Conservation (phyloP, 805 yeast species). For the Metschnikowia picachoensis region DNA sequence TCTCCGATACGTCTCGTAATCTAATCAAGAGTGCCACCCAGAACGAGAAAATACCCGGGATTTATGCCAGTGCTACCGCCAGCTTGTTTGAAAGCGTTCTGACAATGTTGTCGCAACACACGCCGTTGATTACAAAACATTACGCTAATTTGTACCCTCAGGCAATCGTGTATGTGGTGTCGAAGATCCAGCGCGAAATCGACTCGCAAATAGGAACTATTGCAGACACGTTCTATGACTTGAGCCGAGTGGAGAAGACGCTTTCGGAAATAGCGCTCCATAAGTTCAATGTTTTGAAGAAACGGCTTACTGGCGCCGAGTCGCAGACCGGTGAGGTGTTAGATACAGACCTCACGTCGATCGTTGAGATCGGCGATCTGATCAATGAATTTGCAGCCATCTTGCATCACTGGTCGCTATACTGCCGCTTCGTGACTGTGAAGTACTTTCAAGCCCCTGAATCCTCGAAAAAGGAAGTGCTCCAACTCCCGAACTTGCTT, state of each 20-base stretch:
- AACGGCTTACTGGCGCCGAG: slow-evolving; percentile 6
- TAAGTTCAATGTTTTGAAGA: slow-evolving; percentile 27
- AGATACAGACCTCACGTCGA: slow-evolving; percentile 41
- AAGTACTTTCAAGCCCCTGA: slow-evolving; percentile 47
- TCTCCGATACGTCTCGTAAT: slow-evolving; percentile 71
- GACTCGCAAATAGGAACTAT: slow-evolving; percentile 92
- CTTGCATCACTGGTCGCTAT: slow-evolving; percentile 81
- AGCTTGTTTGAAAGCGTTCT: slow-evolving; percentile 82
- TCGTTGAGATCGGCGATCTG: slow-evolving; percentile 64
- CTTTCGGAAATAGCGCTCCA: slow-evolving; percentile 55
- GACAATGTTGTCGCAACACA: slow-evolving; percentile 79
- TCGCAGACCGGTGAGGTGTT: slow-evolving; percentile 18
- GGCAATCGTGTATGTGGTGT: slow-evolving; percentile 64
- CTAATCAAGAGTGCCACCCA: slow-evolving; percentile 45
- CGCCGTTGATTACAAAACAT: slow-evolving; percentile 67
- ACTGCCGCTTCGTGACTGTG: slow-evolving; percentile 65
- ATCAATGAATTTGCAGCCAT: slow-evolving; percentile 71
- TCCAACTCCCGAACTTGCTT: slow-evolving; percentile 50
- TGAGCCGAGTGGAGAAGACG: slow-evolving; percentile 53
- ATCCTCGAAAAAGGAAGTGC: slow-evolving; percentile 16
- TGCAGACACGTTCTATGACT: slow-evolving; percentile 80
- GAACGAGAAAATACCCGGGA: slow-evolving; percentile 39
- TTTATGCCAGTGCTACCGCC: slow-evolving; percentile 56
- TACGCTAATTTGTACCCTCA: slow-evolving; percentile 52
- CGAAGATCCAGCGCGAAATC: slow-evolving; percentile 76